Base-by-base conservation (phyloP, 768 basidiomycete species). In the Boletellus ananiceps region DNA sequence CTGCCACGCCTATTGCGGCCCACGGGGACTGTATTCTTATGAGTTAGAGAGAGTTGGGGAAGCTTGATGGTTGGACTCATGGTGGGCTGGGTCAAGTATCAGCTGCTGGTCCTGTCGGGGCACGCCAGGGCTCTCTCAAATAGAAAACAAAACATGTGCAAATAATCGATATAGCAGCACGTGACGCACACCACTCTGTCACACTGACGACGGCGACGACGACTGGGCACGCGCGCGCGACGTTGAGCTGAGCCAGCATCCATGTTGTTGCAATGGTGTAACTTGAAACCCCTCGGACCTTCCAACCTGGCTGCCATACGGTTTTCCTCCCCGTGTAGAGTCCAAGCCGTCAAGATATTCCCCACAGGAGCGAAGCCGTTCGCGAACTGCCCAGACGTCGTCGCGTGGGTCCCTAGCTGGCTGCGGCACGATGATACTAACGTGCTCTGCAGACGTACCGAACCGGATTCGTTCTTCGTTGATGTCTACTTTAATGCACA, bases 401-500 rank as follows among this genome's bases (percentile, higher is more conserved):
- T 84, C 57, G 82, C 84, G 86, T 86, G 58, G 49, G 79, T 65
- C 15, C 65, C 44, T 19, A 37, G 36, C 46, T 16, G 8, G 42
- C 16, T 12, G 16, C 4, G 8, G 19, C 23, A 43, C 16, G 15
- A 38, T 15, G 18, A 21, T n/a, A 14, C 29, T 53, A 29, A 56
- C 21, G 11, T 34, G 9, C 23, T 45, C 58, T 36, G 16, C 51
- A 89, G 88, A 47, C 69, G 72, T 51, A 91, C 88, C 23, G 79
- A 84, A 53, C 88, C 87, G 0, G 76, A 80, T 6, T 76, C 84
- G 0, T 89, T 90, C 70, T 84, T 81, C 59, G 71, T 88, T 15
- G 79, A 89, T 46, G 69, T 89, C 8, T 88, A 80, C 65, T 83
- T 91, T 69, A 89, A 88, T 67, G 82, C 85, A 0, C 78, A 81